Evolutionary conservation across 768 basidiomycete species (phyloP), one percentile per base, ranked within the genome.

Genomic region (Clitopilus passeckerianus): DNA sequence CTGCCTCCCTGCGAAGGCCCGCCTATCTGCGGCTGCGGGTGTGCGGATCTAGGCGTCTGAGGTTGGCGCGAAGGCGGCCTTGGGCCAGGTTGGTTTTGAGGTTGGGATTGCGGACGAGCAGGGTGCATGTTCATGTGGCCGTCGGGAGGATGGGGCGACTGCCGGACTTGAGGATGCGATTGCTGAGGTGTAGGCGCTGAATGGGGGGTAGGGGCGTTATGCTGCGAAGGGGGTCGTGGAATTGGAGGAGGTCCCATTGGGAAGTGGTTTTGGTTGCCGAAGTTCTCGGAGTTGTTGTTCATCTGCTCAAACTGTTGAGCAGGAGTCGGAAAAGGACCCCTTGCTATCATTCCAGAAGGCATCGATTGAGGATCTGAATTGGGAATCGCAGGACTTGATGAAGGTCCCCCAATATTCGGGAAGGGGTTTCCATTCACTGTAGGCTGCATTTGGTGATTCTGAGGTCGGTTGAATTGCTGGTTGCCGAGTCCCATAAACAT

Each of bases 221-320:
- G 60, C 46, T 78, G 78, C 52, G 79, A 79, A 53, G 81, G 76
- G 12, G 81, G 77, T 62, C 77, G 76, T 34, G 77, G 65, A 57
- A 67, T 76, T 33, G 54, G 54, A 5, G 54, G 54, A 55, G 54
- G 54, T 33, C 54, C 54, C 54, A 55, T 55, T 44, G 72, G 67
- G 56, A 67, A 67, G 63, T 72, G 70, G 57, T 64, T 30, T 34
- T 61, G 50, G 58, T 72, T 79, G 34, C 46, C 46, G 20, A 23
- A 50, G 18, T 60, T 66, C 53, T 76, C 72, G 10, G 24, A 15
- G 50, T 57, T 44, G 57, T 61, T 62, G 62, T 75, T 79, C 76
- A 86, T 84, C 65, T 84, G 78, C 58, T 82, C 82, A 61, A 81
- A 79, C 58, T 84, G 81, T 66, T 90, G 87, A 1, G 86, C 85